phyloP scores from a whole-genome alignment of 1,139 yeast genomes.

The Kodamaea anthophila region DNA sequence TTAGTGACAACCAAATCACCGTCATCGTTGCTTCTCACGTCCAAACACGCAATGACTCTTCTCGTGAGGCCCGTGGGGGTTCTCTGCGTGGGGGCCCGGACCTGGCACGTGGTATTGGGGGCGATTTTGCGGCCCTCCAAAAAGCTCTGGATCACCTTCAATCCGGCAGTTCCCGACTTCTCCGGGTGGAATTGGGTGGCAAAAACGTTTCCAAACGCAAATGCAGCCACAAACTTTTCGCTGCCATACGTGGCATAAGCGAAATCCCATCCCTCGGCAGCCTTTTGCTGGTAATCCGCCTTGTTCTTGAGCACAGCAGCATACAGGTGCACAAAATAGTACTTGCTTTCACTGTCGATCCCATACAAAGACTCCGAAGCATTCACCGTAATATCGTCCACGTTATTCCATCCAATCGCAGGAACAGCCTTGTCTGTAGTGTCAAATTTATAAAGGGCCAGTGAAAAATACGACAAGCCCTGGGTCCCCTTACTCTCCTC shows the following conservation, averaged over 20 bases:
- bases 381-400: constrained; percentile 18
- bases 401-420: constrained; percentile 87
- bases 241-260: constrained; percentile 71
- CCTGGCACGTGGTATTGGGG: constrained; percentile 15
- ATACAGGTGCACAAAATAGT: constrained; percentile 92
- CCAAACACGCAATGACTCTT: constrained; percentile 91
- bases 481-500: constrained; percentile 57
- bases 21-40: constrained; percentile 88
- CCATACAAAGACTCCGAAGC: constrained; percentile 45
- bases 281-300: too few relatives aligned
- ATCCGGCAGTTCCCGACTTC: constrained; percentile 87
- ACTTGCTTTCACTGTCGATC: constrained; percentile 59
- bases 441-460: constrained; percentile 55
- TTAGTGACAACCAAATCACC: constrained; percentile 97
- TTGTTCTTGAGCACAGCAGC: constrained; percentile 57
- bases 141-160: constrained; percentile 67
- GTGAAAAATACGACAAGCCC: constrained; percentile 52
- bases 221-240: constrained; percentile 80
- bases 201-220: constrained; percentile 67
- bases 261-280: constrained; percentile 65
- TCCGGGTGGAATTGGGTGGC: constrained; percentile 99
- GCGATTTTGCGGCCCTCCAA: constrained; percentile 44
- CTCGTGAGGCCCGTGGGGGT: constrained; percentile 72
- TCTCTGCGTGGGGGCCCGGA: constrained; percentile 16
- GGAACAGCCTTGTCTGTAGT: constrained; percentile 77